Evolutionary conservation across 768 basidiomycete species (phyloP), one percentile per base, ranked within the genome.

Genomic region (Hygrophorus pudorinus): DNA sequence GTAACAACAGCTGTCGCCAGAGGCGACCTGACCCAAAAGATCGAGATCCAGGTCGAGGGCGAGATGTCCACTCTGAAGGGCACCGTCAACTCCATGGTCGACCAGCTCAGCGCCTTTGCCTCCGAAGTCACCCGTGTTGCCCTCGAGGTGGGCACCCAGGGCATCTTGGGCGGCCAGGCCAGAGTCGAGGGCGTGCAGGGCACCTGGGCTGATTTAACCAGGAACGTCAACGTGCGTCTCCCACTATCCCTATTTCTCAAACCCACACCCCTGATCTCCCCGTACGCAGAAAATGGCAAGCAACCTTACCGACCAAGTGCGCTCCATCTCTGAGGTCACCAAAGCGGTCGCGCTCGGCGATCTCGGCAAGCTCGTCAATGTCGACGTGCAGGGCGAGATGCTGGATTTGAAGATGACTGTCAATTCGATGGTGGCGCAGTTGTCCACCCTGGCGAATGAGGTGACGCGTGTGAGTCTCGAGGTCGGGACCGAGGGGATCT

Each of bases 61-160:
- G 91, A 94, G 56, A 93, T 94, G 81, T 74, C 74, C 12, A 84
- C 84, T 12, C 70, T 89, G 62, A 87, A 86, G 55, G 61, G 70
- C 65, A 89, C 86, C 9, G 85, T 90, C 51, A 93, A 93, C 56
- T 83, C 81, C n/a, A 96, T 96, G 91, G 88, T 93, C 59, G 88
- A 89, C 59, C 85, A 85, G 45, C 62, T 93, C 51, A 80, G 84
- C 52, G 85, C 84, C 4, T 93, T 93, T 57, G 86, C 89, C 11
- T 78, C 76, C 2, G 89, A 92, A 50, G 78, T 85, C 21, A 85
- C 81, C 4, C 72, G 85, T 50, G 84, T 94, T 38, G 88, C 90
- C 1, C 63, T 87, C 58, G 89, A 92, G 53, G 89, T 92, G 55
- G 90, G 90, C 17, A 91, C 90, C 2, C 82, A 91, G 54, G 90